phyloP scores from a whole-genome alignment of 2,329 filamentous ascomycete species.

The Talaromyces atroroseus region DNA sequence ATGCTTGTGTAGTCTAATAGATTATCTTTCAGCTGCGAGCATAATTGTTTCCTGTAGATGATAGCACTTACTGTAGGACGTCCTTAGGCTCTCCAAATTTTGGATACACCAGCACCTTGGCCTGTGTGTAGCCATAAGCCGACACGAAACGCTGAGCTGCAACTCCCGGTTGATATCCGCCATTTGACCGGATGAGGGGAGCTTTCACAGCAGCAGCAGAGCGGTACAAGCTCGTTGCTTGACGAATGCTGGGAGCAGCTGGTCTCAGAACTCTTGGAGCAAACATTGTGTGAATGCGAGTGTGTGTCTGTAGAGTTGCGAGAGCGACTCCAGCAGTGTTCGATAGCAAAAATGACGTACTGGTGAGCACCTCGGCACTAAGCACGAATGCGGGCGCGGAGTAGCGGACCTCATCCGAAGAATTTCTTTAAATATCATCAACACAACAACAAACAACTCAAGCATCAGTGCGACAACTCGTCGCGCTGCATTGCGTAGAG shows the following conservation, averaged over 20 bases:
- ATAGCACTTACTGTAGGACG: conserved; percentile 35
- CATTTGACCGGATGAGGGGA: conserved; percentile 13
- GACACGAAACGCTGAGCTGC: conserved; percentile 36
- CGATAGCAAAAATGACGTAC: conserved; percentile 5
- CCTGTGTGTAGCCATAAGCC: conserved; percentile 46
- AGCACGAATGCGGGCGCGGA: background rate
- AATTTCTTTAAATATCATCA: background rate
- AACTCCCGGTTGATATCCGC: conserved; percentile 13
- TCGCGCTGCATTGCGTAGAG: conserved; percentile 4
- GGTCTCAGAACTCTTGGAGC: background rate
- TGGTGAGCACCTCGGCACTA: conserved; percentile 1
- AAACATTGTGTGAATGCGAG: conserved; percentile 7
- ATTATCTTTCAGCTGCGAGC: background rate
- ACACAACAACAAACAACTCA: background rate
- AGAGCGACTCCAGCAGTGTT: background rate
- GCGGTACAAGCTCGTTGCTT: conserved; percentile 1
- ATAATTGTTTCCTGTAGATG: background rate
- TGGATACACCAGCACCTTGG: conserved; percentile 45
- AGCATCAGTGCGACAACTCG: background rate
- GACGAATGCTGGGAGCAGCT: background rate
- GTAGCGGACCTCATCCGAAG: background rate
- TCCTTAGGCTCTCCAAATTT: conserved; percentile 47
- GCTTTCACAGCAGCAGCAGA: conserved; percentile 15
- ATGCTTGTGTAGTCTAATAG: conserved; percentile 40
- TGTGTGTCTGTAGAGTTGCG: background rate